Conservation (phyloP, 2,329 filamentous ascomycete species). For the Exophiala xenobiotica region DNA sequence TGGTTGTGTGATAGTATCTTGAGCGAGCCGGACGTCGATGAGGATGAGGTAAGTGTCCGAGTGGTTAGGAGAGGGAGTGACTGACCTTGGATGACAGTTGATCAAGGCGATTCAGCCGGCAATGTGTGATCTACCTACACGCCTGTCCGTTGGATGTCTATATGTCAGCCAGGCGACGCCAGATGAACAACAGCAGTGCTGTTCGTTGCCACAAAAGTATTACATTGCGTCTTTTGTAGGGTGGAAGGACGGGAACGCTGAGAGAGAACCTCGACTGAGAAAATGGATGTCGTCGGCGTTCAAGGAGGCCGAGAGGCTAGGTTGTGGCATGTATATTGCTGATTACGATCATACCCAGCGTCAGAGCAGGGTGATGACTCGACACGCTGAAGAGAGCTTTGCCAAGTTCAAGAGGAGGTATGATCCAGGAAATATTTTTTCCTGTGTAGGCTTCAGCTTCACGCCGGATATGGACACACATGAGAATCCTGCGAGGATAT, state of each 20-base stretch:
- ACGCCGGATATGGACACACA: too few relatives aligned
- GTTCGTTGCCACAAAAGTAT: conserved; percentile 1
- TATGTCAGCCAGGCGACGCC: neutral
- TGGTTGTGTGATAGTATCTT: conserved; percentile 5
- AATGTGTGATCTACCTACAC: conserved; percentile 7
- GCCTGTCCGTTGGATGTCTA: neutral
- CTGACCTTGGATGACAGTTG: neutral
- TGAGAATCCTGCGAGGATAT: too few relatives aligned
- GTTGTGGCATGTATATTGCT: conserved; percentile 6
- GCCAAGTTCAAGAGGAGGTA: conserved; percentile 2
- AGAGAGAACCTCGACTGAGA: neutral
- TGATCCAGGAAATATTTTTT: conserved; percentile 4
- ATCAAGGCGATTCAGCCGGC: neutral
- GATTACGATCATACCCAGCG: conserved; percentile 5
- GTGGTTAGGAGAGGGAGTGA: too few relatives aligned
- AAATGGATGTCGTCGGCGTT: neutral
- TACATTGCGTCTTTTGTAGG: conserved; percentile 3
- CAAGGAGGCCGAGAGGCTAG: neutral
- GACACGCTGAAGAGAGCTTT: neutral
- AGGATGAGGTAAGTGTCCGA: neutral
- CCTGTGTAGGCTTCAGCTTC: neutral
- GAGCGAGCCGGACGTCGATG: neutral
- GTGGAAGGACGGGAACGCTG: neutral
- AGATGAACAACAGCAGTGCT: neutral
- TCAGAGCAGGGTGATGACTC: conserved; percentile 3